Percentiles rank a stretch among this genome's conserved stretches.
Evolutionary conservation across 2,329 filamentous ascomycete species (phyloP).

Genomic region (Diaporthe caulivora): DNA sequence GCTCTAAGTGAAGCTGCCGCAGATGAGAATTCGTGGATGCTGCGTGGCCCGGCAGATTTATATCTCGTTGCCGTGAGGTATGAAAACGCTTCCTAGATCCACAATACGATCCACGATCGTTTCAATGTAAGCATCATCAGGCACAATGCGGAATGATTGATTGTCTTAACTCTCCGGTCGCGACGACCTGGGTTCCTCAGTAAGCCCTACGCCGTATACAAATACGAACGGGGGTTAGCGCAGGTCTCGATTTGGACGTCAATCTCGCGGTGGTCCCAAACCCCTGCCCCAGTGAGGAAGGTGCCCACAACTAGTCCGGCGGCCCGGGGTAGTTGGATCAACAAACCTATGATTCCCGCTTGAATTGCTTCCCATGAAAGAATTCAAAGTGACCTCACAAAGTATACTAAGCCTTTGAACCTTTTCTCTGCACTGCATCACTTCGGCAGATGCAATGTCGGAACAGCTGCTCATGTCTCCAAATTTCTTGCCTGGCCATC

Average conservation of each 20-base stretch:
- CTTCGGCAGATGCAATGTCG: background rate
- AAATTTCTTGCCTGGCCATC: background rate
- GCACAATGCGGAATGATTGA: background rate
- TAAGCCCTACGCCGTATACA: background rate
- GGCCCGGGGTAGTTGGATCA: background rate
- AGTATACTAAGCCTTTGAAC: too few species aligned
- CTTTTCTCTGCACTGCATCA: too few species aligned
- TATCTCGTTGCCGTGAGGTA: background rate
- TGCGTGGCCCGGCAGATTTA: background rate
- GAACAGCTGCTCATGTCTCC: background rate
- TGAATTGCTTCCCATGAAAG: background rate
- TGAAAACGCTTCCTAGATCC: background rate
- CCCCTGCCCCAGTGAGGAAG: background rate
- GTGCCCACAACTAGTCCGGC: background rate
- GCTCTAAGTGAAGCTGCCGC: background rate
- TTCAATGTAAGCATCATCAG: too few species aligned
- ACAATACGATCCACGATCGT: background rate
- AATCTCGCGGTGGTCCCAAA: background rate
- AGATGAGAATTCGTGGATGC: too few species aligned
- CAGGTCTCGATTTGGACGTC: background rate
- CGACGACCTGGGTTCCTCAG: background rate
- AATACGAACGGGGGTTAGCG: constrained; percentile 27
- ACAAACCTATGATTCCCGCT: background rate
- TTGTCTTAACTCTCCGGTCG: background rate
- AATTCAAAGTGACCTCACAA: background rate